Evolutionary conservation across 2,329 filamentous ascomycete genomes (phyloP), one percentile per base, ranked within the genome.

Genomic region (Thermomyces lanuginosus): DNA sequence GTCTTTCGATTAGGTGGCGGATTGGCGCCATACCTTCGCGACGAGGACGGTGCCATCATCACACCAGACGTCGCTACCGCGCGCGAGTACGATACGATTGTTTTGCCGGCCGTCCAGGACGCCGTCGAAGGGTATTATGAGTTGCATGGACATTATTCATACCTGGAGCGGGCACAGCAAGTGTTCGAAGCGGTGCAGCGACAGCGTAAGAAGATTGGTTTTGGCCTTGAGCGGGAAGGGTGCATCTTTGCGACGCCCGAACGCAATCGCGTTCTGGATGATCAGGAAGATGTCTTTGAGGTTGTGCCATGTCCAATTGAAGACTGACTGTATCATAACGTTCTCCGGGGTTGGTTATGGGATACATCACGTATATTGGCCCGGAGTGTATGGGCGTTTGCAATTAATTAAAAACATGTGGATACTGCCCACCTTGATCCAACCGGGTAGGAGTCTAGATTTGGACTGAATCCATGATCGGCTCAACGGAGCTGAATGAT

Each of bases 151-250:
- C 46, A 54, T 24, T 44, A 53, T 22, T 51, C 48, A 1, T 46
- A 54, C n/a, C 53, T 58, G 29, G 45, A 62, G 11, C 60, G 63
- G 27, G 61, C 62, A 3, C 39, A 46, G 21, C 53, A 61, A 24
- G 49, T 60, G 3, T 38, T 60, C 9, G 46, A 51, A 27, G 56
- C 58, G 6, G 48, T 69, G 17, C 49, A 59, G 17, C 51, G 54
- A 22, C 59, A 59, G 33, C 70, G 69, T 41, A 51, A 50, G 25
- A 50, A 53, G 12, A 49, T 67, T 35, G 69, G 68, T 2, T 54
- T 61, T 3, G 63, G 60, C 0, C 51, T 72, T 38, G 66, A 68
- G 29, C 52, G 56, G 22, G 61, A 58, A 21, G 67, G 67, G 4
- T 58, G 59, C 21, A 60, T 55, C 12, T 45, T 72, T 4, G 66